phyloP scores from a whole-genome alignment of 1,139 yeast genomes.

The Wickerhamomyces sp. region DNA sequence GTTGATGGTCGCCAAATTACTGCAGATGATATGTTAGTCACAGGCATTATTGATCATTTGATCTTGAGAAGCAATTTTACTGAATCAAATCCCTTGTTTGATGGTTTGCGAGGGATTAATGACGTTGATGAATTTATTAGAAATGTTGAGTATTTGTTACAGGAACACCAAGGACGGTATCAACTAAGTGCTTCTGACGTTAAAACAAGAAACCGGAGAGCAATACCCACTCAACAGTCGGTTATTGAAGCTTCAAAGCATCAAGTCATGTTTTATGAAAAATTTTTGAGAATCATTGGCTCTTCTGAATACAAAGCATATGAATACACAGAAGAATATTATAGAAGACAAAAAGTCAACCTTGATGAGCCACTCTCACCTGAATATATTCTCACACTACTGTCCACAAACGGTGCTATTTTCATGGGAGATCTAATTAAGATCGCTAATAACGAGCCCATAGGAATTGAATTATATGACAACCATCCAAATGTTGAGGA shows the following conservation, averaged over 20 bases:
- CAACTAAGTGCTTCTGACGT: slow-evolving; percentile 45
- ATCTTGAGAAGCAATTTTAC: slow-evolving; percentile 8
- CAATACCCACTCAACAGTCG: slow-evolving; percentile 42
- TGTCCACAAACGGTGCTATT: slow-evolving; percentile 30
- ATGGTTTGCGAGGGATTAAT: slow-evolving; percentile 24
- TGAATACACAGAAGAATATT: slow-evolving; percentile 40
- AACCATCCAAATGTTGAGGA: slow-evolving; percentile 2
- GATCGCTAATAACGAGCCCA: slow-evolving; percentile 41
- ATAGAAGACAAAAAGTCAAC: slow-evolving; percentile 37
- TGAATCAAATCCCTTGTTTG: slow-evolving; percentile 25
- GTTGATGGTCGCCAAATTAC: slow-evolving; percentile 17
- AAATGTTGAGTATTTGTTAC: slow-evolving; percentile 20
- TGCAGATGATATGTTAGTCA: slow-evolving; percentile 38
- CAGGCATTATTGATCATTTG: slow-evolving; percentile 62
- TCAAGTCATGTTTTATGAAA: slow-evolving; percentile 56
- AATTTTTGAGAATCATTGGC: slow-evolving; percentile 37
- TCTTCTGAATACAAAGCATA: slow-evolving; percentile 27
- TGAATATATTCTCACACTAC: slow-evolving; percentile 32
- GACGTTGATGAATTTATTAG: slow-evolving; percentile 25
- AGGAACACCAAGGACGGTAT: slow-evolving; percentile 19
- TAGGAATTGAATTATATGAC: slow-evolving; percentile 43
- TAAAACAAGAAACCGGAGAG: slow-evolving; percentile 46
- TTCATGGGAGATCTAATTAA: slow-evolving; percentile 41
- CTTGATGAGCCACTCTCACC: slow-evolving; percentile 46
- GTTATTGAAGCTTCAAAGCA: slow-evolving; percentile 45